These are phyloP conservation scores for Amyloporia xantha DNA, from an alignment of 768 basidiomycete species.

Conservation along the genomic window DNA sequence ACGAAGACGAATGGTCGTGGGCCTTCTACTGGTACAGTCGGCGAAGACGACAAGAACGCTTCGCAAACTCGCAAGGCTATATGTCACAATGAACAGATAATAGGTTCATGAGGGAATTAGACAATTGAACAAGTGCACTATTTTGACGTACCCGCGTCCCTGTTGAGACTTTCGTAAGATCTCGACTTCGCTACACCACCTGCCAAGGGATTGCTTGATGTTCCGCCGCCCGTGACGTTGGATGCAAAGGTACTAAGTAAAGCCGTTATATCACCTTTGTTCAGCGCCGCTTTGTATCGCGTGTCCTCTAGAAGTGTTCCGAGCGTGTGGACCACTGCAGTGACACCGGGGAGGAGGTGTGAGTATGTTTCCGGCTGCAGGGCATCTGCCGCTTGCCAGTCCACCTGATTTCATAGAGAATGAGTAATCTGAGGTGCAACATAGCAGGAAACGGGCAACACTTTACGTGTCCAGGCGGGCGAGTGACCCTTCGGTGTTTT, in stretches of 20 bases:
- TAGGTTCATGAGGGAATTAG: not conserved
- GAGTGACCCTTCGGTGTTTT: conserved; percentile 83
- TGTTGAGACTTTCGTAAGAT: conserved; percentile 78
- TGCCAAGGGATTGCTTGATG: conserved; percentile 50
- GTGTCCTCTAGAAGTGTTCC: conserved; percentile 82
- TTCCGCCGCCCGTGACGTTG: conserved; percentile 28
- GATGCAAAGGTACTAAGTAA: conserved; percentile 43
- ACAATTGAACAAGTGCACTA: not conserved
- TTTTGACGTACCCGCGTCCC: conserved; percentile 76
- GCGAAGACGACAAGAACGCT: conserved; percentile 52
- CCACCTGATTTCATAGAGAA: conserved; percentile 50
- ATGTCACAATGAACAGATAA: too few relatives aligned
- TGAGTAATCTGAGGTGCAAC: conserved; percentile 2
- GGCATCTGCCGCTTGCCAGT: conserved; percentile 84
- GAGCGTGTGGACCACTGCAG: conserved; percentile 88
- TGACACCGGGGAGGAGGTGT: conserved; percentile 55
- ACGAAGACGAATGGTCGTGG: conserved; percentile 84
- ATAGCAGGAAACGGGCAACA: conserved; percentile 24
- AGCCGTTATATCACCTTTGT: conserved; percentile 47
- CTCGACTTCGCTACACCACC: conserved; percentile 27
- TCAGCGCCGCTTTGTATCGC: conserved; percentile 72
- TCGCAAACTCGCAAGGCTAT: conserved; percentile 73
- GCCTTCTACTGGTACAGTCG: conserved; percentile 17
- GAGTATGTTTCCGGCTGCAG: conserved; percentile 70
- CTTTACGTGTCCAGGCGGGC: conserved; percentile 80